Evolutionary conservation across 352 stramenopile genomes (phyloP), one percentile per base, ranked within the genome.

Genomic region (Phytophthora pseudosyringae): DNA sequence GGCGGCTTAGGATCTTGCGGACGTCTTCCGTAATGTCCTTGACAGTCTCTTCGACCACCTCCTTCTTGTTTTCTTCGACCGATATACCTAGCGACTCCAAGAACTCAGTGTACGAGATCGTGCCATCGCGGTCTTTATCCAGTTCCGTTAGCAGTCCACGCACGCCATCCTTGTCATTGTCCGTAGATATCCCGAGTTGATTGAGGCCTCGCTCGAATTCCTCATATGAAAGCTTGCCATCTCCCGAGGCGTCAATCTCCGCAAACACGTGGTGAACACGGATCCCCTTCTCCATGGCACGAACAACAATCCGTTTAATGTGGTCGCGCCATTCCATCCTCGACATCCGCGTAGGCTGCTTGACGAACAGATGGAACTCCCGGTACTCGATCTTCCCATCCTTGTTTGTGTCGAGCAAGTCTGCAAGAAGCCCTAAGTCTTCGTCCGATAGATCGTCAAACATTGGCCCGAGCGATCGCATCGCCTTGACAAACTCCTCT

Each of bases 41-140:
- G 1, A 72, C 57, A 0, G 64, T 88, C 26, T 71, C 60, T 9
- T 74, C 39, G 1, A 89, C 52, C 13, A 81, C 67, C 33, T 90
- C 79, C 12, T 67, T 47, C 44, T 79, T 78, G 60, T 86, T 86
- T 25, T 71, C 41, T 52, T 81, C 65, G 6, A 86, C 5, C 1
- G 71, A 69, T 12, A 89, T 75, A 2, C 76, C 76, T n/a, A 94
- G 47, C 2, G 75, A 82, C 25, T 70, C 50, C 8, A 94, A 67
- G 46, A 97, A 96, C 46, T 97, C 91, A 1, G 70, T 55, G 56
- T 96, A 90, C 9, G 88, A 92, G 16, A 97, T 83, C 2, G 52
- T 69, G 0, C 83, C 86, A 44, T 94, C 75, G 15, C 71, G 64
- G 46, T 94, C 71, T 35, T 59, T 61, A 36, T 96, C 85, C 13